These are phyloP conservation scores for Truncatella angustata DNA, from an alignment of 2,329 filamentous ascomycete genomes.

Conservation along the genomic window DNA sequence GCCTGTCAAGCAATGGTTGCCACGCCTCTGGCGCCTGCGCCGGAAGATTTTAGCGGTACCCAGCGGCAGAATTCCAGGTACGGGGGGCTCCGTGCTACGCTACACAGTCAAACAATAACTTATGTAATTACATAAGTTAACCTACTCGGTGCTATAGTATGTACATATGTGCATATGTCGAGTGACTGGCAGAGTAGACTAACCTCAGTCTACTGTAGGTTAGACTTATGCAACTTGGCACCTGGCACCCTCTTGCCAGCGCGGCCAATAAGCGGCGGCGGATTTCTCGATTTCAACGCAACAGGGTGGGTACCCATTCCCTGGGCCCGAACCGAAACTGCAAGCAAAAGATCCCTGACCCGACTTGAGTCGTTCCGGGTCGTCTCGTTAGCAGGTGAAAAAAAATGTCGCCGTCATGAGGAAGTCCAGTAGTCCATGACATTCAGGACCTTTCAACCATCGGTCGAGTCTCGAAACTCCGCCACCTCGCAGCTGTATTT, in stretches of 20 bases:
- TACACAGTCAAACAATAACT: no score
- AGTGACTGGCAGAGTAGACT: neutral
- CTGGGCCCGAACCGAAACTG: neutral
- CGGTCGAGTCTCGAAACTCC: neutral
- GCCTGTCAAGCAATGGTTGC: no score
- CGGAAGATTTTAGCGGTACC: conserved; percentile 25
- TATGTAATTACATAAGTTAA: no score
- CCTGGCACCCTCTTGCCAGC: no score
- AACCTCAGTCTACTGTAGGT: neutral
- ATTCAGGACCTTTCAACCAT: neutral
- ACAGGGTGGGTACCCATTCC: neutral
- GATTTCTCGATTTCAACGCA: no score
- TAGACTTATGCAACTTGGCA: no score
- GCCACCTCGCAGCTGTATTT: conserved; percentile 3
- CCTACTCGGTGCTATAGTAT: no score
- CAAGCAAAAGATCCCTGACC: conserved; percentile 5
- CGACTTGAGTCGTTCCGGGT: no score
- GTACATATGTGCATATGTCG: no score
- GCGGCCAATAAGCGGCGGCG: neutral
- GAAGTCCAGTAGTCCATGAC: conserved; percentile 7
- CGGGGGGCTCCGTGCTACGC: no score
- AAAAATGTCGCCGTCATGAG: conserved; percentile 23
- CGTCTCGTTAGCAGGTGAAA: no score
- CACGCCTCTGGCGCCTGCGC: neutral
- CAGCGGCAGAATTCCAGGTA: conserved; percentile 20